Percentiles rank a stretch among this genome's conserved stretches.
These are phyloP conservation scores for Coriolopsis trogii DNA, from an alignment of 1,284 basidiomycete genomes.

Conservation along the genomic window DNA sequence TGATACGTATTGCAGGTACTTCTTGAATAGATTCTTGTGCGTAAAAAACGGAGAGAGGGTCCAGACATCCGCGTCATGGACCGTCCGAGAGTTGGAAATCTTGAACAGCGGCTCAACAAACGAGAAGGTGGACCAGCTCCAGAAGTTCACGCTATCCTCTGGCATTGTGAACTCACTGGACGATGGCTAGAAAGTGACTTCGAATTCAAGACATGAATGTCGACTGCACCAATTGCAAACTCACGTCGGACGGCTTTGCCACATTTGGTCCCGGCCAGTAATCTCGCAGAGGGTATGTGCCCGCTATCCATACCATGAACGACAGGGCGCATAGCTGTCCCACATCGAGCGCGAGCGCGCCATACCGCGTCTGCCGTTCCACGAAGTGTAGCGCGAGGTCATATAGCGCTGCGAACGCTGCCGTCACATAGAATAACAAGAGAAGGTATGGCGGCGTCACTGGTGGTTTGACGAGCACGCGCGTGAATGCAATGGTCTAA, in stretches of 20 bases:
- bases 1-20: constrained; percentile 55
- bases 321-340: constrained; percentile 39
- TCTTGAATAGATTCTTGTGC: constrained; percentile 71
- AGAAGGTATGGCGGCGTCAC: constrained; percentile 56
- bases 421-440: constrained; percentile 45
- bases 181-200: constrained; percentile 42
- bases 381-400: constrained; percentile 36
- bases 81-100: constrained; percentile 55
- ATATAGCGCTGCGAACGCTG: constrained; percentile 38
- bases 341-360: constrained; percentile 31
- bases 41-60: constrained; percentile 69
- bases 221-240: constrained; percentile 23
- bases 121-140: constrained; percentile 78
- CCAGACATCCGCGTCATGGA: constrained; percentile 77
- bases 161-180: constrained; percentile 55
- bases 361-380: constrained; percentile 14
- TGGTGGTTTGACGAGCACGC: constrained; percentile 43
- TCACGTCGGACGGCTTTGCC: constrained; percentile 48
- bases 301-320: constrained; percentile 51
- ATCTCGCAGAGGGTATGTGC: constrained; percentile 52
- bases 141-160: constrained; percentile 77
- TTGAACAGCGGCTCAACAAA: constrained; percentile 75
- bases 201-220: not conserved
- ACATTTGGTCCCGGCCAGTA: constrained; percentile 49
- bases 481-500: constrained; percentile 50